These are phyloP conservation scores for Silybum marianum DNA, from an alignment of 129 eudicot genomes.

Conservation along the genomic window DNA sequence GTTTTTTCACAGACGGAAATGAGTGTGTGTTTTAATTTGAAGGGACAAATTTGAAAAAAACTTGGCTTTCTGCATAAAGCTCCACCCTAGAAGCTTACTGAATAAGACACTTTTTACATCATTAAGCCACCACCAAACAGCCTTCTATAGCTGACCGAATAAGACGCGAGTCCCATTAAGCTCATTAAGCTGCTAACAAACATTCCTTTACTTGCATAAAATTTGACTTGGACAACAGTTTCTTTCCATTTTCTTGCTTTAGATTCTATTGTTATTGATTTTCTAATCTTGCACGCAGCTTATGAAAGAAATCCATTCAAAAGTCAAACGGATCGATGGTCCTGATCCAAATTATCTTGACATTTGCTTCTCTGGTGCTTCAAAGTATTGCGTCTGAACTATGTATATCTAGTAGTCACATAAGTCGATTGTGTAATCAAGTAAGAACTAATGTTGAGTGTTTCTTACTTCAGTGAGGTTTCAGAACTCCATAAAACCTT, in stretches of 20 bases:
- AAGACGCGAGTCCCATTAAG: no score
- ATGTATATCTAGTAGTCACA: slow-evolving; percentile 13
- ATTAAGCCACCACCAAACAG: no score
- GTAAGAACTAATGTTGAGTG: slow-evolving; percentile 18
- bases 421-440: neutral
- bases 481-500: slow-evolving; percentile 69
- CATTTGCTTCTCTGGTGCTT: slow-evolving; percentile 95
- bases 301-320: slow-evolving; percentile 43
- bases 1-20: no score
- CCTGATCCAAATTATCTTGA: slow-evolving; percentile 96
- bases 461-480: slow-evolving; percentile 58
- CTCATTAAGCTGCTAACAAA: no score
- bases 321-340: slow-evolving; percentile 64
- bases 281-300: slow-evolving; percentile 49
- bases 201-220: neutral
- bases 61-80: no score
- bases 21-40: no score
- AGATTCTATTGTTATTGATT: neutral
- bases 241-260: no score
- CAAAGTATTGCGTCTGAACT: slow-evolving; percentile 56
- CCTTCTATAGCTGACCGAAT: no score
- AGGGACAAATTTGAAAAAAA: no score
- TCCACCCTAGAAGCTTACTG: no score
- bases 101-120: no score
- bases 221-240: neutral